Conservation (phyloP, 768 basidiomycete species). For the Neoboletus subvelutipes region DNA sequence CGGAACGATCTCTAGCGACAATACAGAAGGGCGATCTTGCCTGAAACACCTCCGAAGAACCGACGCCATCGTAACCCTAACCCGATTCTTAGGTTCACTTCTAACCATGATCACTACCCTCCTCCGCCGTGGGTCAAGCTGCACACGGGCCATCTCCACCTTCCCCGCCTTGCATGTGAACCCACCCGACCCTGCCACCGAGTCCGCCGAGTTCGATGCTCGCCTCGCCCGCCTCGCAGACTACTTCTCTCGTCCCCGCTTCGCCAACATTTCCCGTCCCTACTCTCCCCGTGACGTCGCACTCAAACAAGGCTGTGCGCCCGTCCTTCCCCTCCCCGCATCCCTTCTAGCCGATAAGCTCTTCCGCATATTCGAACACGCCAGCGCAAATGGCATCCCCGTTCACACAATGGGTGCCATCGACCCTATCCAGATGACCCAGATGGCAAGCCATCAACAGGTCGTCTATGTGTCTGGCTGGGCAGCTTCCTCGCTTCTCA, state of each 20-base stretch:
- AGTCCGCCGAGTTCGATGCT: conserved; percentile 55
- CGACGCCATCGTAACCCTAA: conserved; percentile 32
- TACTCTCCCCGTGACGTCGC: conserved; percentile 81
- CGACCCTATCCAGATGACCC: conserved; percentile 93
- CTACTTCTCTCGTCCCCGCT: conserved; percentile 79
- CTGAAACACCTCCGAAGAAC: conserved; percentile 8
- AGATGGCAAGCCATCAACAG: conserved; percentile 86
- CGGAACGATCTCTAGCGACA: not conserved
- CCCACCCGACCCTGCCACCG: conserved; percentile 56
- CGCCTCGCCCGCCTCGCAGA: conserved; percentile 62
- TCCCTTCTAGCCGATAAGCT: conserved; percentile 86
- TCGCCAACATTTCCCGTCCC: conserved; percentile 68
- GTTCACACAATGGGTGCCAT: conserved; percentile 93
- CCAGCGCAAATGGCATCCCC: conserved; percentile 61
- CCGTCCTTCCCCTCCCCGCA: conserved; percentile 72
- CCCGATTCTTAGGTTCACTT: conserved; percentile 36
- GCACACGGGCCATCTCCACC: conserved; percentile 38
- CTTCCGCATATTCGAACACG: conserved; percentile 61
- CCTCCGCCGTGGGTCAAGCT: not conserved
- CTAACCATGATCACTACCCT: conserved; percentile 24
- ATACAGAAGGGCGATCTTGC: conserved; percentile 20
- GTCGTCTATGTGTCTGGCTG: conserved; percentile 92
- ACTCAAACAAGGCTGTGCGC: conserved; percentile 85
- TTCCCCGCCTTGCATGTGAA: conserved; percentile 45
- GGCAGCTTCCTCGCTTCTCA: conserved; percentile 83